Percentiles rank a stretch among this genome's conserved stretches.
phyloP scores from a whole-genome alignment of 129 eudicot genomes.

The Ambrosia artemisiifolia region DNA sequence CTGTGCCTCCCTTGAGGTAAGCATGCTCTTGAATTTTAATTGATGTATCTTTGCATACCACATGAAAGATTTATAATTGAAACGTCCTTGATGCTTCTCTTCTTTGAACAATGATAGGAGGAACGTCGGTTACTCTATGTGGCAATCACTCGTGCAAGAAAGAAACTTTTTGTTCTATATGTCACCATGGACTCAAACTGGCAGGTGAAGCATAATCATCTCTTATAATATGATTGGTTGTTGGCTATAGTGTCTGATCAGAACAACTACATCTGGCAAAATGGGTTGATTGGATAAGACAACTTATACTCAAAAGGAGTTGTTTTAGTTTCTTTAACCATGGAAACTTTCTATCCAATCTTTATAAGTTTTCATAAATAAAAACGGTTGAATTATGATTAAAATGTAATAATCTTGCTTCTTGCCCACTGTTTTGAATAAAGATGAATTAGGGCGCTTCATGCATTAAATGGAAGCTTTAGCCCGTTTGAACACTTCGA shows the following conservation, averaged over 20 bases:
- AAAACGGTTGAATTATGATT: neutral
- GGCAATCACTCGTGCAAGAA: slow-evolving; percentile 93
- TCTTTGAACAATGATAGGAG: slow-evolving; percentile 46
- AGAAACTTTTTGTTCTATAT: slow-evolving; percentile 74
- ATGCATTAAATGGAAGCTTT: neutral
- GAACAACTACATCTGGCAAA: neutral
- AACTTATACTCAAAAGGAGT: neutral
- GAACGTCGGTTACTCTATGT: slow-evolving; percentile 89
- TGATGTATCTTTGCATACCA: neutral
- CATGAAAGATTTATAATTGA: neutral
- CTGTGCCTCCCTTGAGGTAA: slow-evolving; percentile 66
- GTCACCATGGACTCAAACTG: slow-evolving; percentile 82
- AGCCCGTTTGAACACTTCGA: neutral
- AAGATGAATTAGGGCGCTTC: neutral
- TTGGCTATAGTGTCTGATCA: neutral
- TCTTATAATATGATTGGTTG: neutral
- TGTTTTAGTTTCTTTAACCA: neutral
- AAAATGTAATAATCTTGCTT: neutral
- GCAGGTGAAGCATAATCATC: slow-evolving; percentile 56
- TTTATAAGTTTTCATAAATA: neutral
- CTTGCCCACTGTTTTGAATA: neutral
- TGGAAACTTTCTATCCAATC: neutral
- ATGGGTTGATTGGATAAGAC: neutral
- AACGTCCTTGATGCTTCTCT: neutral
- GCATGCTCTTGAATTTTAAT: slow-evolving; percentile 14